Conservation (phyloP, 1,284 basidiomycete genomes). For the Papiliotrema laurentii region DNA sequence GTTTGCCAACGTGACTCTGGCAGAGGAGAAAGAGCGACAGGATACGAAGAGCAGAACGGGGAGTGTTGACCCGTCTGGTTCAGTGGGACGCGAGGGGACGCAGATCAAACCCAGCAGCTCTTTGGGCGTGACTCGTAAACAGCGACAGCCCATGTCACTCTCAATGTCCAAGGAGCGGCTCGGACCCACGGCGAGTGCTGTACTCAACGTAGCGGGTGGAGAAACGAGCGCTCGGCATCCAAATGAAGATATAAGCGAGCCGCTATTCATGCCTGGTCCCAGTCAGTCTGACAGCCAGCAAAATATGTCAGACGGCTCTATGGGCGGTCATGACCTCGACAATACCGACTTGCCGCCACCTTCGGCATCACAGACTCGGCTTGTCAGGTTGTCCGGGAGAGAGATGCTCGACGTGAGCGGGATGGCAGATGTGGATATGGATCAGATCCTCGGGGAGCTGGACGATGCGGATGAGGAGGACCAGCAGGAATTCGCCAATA, state of each 20-base stretch:
- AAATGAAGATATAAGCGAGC: constrained; percentile 7
- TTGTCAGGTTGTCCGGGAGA: constrained; percentile 21
- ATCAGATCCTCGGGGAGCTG: constrained; percentile 18
- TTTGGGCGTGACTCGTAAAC: constrained; percentile 3
- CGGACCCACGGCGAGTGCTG: not conserved
- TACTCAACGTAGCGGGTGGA: not conserved
- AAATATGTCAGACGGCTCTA: not conserved
- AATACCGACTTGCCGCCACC: too few species aligned
- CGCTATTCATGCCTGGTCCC: constrained; percentile 22
- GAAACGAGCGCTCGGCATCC: not conserved
- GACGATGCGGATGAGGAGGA: constrained; percentile 25
- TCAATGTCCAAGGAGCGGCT: constrained; percentile 11
- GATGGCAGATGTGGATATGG: constrained; percentile 20
- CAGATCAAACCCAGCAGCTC: not conserved
- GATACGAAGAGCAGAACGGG: not conserved
- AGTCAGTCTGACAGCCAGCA: constrained; percentile 10
- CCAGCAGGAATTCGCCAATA: constrained; percentile 9
- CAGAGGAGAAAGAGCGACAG: not conserved
- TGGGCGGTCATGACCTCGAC: too few species aligned
- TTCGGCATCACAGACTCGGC: constrained; percentile 6
- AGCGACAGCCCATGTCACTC: constrained; percentile 12
- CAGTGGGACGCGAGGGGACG: too few species aligned
- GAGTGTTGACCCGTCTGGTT: not conserved
- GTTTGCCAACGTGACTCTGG: constrained; percentile 17
- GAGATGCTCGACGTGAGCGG: constrained; percentile 30